These are phyloP conservation scores for Fusarium multiceps DNA, from an alignment of 2,329 filamentous ascomycete species.

Conservation along the genomic window DNA sequence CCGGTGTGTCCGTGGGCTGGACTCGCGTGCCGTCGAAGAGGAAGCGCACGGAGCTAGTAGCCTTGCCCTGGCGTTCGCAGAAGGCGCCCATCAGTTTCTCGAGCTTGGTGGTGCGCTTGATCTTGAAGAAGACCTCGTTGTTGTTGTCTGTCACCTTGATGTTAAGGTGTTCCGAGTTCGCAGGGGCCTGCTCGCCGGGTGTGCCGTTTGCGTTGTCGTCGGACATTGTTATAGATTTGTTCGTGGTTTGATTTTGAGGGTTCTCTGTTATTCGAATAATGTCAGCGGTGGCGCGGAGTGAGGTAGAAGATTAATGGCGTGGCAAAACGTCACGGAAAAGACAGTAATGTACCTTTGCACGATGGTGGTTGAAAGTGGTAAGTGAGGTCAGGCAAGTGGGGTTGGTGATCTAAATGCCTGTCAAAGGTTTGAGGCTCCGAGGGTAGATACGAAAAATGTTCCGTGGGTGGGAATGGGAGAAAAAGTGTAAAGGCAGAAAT, in stretches of 20 bases:
- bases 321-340: conserved; percentile 12
- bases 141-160: conserved; percentile 99
- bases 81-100: conserved; percentile 99
- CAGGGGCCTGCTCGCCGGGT: conserved; percentile 59
- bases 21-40: conserved; percentile 96
- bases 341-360: conserved; percentile 26
- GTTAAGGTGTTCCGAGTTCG: conserved; percentile 85
- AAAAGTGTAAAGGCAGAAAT: not conserved
- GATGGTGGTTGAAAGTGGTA: conserved; percentile 6
- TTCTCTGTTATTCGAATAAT: conserved; percentile 10
- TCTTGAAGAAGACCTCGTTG: conserved; percentile 99
- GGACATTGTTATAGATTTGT: conserved; percentile 57
- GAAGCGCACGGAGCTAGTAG: conserved; percentile 85
- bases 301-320: conserved; percentile 9
- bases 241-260: not conserved
- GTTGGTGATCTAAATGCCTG: conserved; percentile 23
- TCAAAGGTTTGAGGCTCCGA: not conserved
- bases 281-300: conserved; percentile 31
- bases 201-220: conserved; percentile 60
- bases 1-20: conserved; percentile 87
- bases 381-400: conserved; percentile 16
- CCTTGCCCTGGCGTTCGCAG: conserved; percentile 95
- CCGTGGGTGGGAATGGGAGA: not conserved
- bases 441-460: not conserved
- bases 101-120: conserved; percentile 94